These are phyloP conservation scores for Vanilla planifolia DNA, from an alignment of 106 monocot genomes.

Conservation along the genomic window DNA sequence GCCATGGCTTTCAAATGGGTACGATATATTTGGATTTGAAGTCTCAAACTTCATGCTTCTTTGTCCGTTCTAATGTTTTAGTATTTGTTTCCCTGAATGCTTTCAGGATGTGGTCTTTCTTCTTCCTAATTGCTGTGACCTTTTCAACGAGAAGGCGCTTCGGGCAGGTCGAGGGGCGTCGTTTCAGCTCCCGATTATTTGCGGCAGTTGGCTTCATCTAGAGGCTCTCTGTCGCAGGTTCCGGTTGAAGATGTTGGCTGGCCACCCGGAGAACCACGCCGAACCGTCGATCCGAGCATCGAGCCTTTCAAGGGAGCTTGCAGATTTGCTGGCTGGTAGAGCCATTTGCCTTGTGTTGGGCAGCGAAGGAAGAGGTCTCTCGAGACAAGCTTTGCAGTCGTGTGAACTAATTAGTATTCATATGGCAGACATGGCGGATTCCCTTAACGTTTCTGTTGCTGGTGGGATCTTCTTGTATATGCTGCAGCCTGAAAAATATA, in stretches of 20 bases:
- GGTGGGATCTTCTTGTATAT: slow-evolving; percentile 93
- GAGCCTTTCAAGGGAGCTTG: slow-evolving; percentile 38
- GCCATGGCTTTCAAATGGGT: slow-evolving; percentile 97
- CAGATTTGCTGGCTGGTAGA: slow-evolving; percentile 25
- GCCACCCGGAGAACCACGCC: slow-evolving; percentile 45
- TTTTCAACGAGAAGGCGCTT: slow-evolving; percentile 95
- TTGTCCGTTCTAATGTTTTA: neutral
- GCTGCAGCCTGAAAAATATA: slow-evolving; percentile 40
- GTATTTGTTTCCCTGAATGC: neutral
- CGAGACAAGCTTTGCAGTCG: slow-evolving; percentile 28
- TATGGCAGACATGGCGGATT: slow-evolving; percentile 80
- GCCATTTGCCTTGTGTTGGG: slow-evolving; percentile 80
- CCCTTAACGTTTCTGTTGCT: slow-evolving; percentile 94
- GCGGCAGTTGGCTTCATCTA: slow-evolving; percentile 61
- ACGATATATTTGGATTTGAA: neutral
- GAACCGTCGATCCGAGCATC: slow-evolving; percentile 6
- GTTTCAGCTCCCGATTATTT: slow-evolving; percentile 78
- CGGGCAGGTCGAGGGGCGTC: slow-evolving; percentile 87
- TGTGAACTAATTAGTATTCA: slow-evolving; percentile 81
- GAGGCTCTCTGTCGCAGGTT: slow-evolving; percentile 31
- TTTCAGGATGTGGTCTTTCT: slow-evolving; percentile 82
- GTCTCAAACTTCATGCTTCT: neutral
- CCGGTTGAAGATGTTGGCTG: slow-evolving; percentile 69
- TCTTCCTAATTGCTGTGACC: slow-evolving; percentile 84
- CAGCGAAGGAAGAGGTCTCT: slow-evolving; percentile 85